Evolutionary conservation across 148 eudicot genomes (phyloP), one percentile per base, ranked within the genome.

Genomic region (Simmondsia chinensis): DNA sequence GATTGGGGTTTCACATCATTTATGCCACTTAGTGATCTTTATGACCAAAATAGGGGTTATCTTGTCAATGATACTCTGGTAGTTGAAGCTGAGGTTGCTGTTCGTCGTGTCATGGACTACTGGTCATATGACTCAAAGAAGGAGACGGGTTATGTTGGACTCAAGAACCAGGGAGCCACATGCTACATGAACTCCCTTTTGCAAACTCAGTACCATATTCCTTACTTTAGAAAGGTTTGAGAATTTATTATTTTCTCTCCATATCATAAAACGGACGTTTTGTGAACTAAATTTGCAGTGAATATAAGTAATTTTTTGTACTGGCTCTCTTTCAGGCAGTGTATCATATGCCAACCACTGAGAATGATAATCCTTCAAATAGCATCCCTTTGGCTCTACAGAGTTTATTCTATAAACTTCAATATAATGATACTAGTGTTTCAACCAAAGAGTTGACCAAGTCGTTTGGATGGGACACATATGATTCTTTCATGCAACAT

Each of bases 1-100:
- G 99, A 91, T 70, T 91, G 99, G 99, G 99, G 99, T 22, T 91
- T 91, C 70, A 91, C 99, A 21, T 79, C 99, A 9, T 91, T 91
- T 68, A 85, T 91, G 95, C 77, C 95, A 50, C 77, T 91, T 12
- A 58, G 86, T 44, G 99, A 91, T 7, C 71, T 85, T 5, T 85
- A 91, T 77, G 99, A 91, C 43, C 95, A 83, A 50, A 39, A 42
- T 46, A 79, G 79, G 38, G 95, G 99, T 24, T 91, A 68, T 59
- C 71, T 91, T 36, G 68, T 72, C 38, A 85, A 91, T 66, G 99
- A 91, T 54, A 85, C 79, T 28, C 35, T 71, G 45, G 50, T 85
- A 11, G 53, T 91, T 56, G 99, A 85, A 64, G 99, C 95, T 48
- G 95, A 85, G 70, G 99, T 91, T 65, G 83, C 94, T 37, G 99